Evolutionary conservation across 768 basidiomycete genomes (phyloP).

Genomic region (Dictyophora rubrovolvata): DNA sequence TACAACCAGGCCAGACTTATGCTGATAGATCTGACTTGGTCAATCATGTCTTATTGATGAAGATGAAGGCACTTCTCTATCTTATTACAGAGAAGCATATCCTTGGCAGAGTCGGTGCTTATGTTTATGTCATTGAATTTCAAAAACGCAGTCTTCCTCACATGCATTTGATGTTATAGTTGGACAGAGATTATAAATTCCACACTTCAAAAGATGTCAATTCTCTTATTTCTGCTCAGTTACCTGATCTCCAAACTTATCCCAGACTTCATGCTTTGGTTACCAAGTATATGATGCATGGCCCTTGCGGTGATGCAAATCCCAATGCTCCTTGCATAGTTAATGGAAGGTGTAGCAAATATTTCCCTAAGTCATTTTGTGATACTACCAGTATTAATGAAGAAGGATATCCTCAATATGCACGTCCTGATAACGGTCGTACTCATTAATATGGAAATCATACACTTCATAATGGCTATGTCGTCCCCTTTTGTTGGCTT

Average conservation of each 20-base stretch:
- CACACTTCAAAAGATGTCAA: conserved; percentile 28
- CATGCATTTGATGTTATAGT: conserved; percentile 39
- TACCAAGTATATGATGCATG: conserved; percentile 35
- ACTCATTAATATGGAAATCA: conserved; percentile 15
- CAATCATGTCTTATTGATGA: conserved; percentile 36
- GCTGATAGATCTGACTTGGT: conserved; percentile 40
- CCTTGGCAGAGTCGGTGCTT: conserved; percentile 32
- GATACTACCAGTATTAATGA: conserved; percentile 26
- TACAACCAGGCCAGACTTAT: conserved; percentile 29
- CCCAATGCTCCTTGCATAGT: conserved; percentile 30
- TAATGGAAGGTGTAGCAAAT: conserved; percentile 31
- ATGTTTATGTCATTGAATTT: conserved; percentile 46
- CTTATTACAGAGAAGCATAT: conserved; percentile 27
- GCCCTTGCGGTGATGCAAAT: conserved; percentile 31
- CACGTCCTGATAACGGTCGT: conserved; percentile 25
- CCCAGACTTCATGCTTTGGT: conserved; percentile 28
- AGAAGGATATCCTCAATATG: conserved; percentile 32
- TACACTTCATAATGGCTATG: conserved; percentile 27
- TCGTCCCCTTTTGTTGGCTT: conserved; percentile 32
- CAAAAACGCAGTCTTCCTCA: conserved; percentile 45
- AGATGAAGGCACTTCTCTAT: conserved; percentile 26
- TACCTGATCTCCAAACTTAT: conserved; percentile 30
- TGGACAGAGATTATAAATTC: conserved; percentile 26
- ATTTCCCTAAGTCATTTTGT: background rate
- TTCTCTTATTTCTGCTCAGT: conserved; percentile 28